Percentiles rank a stretch among this genome's conserved stretches.
These are phyloP conservation scores for Paramyrothecium sp. DNA, from an alignment of 2,329 filamentous ascomycete species.

Conservation along the genomic window DNA sequence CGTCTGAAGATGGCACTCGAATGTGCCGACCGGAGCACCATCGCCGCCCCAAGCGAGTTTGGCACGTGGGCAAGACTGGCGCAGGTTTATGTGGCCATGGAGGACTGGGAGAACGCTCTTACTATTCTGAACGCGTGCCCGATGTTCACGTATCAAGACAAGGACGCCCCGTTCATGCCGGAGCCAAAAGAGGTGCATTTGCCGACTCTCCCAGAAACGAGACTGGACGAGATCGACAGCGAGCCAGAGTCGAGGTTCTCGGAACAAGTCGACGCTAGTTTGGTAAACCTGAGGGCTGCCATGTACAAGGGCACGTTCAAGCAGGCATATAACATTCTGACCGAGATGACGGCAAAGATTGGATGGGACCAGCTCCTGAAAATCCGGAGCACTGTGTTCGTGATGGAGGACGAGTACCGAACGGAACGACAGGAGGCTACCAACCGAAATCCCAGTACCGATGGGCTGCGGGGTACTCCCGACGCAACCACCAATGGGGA, in stretches of 20 bases:
- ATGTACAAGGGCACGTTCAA: conserved; percentile 94
- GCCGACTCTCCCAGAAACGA: conserved; percentile 82
- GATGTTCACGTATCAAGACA: conserved; percentile 99
- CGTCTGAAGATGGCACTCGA: conserved; percentile 84
- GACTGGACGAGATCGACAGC: conserved; percentile 94
- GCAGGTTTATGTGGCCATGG: conserved; percentile 89
- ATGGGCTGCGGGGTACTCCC: conserved; percentile 72
- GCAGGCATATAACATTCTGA: conserved; percentile 90
- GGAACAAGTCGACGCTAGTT: conserved; percentile 83
- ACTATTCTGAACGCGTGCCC: conserved; percentile 97
- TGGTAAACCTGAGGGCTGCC: conserved; percentile 82
- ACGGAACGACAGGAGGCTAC: conserved; percentile 72
- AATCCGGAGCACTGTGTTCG: conserved; percentile 94
- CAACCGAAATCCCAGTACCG: conserved; percentile 75
- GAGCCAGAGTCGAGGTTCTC: conserved; percentile 77
- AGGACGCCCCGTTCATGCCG: conserved; percentile 91
- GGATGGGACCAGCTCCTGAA: conserved; percentile 96
- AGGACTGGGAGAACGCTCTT: conserved; percentile 95
- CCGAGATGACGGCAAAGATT: conserved; percentile 93
- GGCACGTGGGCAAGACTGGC: conserved; percentile 93
- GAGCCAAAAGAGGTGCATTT: conserved; percentile 86
- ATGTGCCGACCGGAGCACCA: conserved; percentile 90
- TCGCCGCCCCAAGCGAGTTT: conserved; percentile 95
- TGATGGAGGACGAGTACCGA: conserved; percentile 99
- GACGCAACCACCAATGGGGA: conserved; percentile 52